Base-by-base conservation (phyloP, 2,329 filamentous ascomycete species). In the Daldinia sp. region DNA sequence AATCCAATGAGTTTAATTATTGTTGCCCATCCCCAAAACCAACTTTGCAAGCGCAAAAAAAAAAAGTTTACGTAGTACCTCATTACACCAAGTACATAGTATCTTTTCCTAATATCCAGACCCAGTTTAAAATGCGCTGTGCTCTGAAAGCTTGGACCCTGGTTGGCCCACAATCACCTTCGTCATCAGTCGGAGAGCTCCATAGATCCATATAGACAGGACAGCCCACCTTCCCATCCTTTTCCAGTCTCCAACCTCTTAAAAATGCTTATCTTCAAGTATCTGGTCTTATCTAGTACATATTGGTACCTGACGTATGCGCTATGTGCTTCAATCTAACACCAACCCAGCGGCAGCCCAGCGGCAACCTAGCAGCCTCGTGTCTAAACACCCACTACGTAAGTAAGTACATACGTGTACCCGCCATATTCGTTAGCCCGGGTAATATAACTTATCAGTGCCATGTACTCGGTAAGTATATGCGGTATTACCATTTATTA, bases 111-210 rank as follows among this genome's bases (percentile, higher is more conserved):
- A 62, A 55, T 56, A 35, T 23, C n/a, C n/a, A n/a, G 58, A 29
- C 51, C 59, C 55, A 63, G 5, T 60, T 66, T 63, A 63, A 55
- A 21, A 30, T 64, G 60, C 35, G 63, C 49, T 62, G 63, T 60
- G 53, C 59, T 63, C 37, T 53, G 15, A 45, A 61, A 63, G 45
- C 48, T 55, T 32, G 9, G 30, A 47, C 50, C 59, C 63, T 47
- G 53, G 39, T 63, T 54, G 63, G 63, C 60, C 63, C 63, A 61
- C 63, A 58, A 58, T 37, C 60, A 58, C n/a, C 59, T 66, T 43
- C 60, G 56, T 63, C 60, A 66, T 63, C 55, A 56, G 8, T 53
- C 41, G 27, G 32, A 43, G 9, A 51, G 35, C 50, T 60, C 19
- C 23, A 25, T 21, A n/a, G n/a, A n/a, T n/a, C n/a, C n/a, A n/a